Base-by-base conservation (phyloP, 2,329 filamentous ascomycete genomes). In the Diaporthe citrichinensis region DNA sequence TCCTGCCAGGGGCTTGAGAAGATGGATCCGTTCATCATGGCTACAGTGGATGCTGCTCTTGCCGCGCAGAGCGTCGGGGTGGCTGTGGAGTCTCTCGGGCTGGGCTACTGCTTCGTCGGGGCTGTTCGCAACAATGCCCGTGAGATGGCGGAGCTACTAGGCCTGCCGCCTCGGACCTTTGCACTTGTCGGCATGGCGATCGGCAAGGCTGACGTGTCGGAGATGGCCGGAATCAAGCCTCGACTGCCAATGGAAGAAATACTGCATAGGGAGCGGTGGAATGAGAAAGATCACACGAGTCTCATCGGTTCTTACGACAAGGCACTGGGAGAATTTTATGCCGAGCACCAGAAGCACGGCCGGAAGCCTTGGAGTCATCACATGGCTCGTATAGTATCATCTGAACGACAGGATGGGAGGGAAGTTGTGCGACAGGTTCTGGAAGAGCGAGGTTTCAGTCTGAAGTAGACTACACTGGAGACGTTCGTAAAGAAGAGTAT, bases 1-100 rank as follows among this genome's bases (percentile, higher is more conserved):
- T 73, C 79, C 8, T 80, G 79, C 14, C 76, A 67, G 20, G 80
- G 80, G 0, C 80, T 83, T 9, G 78, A 78, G 65, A 83, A 80
- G 72, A 79, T 79, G 57, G 82, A 83, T 72, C 81, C 81, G 80
- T 83, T 83, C 74, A 76, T 82, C 17, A 81, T 82, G 78, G 81
- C 82, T 4, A 78, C 80, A 10, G 76, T 83, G 39, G 82, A 83
- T 61, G 81, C 82, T 3, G 78, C 78, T 1, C 79, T 83, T 28
- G 82, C 82, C 82, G 81, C 79, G 10, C 81, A 83, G 76, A 83
- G 83, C 71, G 79, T 78, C 12, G 61, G 76, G 7, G 75, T 81
- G 8, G 82, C 81, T 1, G 82, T 79, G 36, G 81, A 83, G 75
- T 78, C 80, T 1, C 78, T 83, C n/a, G 81, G 81, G 0, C 76